These are phyloP conservation scores for Fusarium pseudograminearum DNA, from an alignment of 2,329 filamentous ascomycete species.

Conservation along the genomic window DNA sequence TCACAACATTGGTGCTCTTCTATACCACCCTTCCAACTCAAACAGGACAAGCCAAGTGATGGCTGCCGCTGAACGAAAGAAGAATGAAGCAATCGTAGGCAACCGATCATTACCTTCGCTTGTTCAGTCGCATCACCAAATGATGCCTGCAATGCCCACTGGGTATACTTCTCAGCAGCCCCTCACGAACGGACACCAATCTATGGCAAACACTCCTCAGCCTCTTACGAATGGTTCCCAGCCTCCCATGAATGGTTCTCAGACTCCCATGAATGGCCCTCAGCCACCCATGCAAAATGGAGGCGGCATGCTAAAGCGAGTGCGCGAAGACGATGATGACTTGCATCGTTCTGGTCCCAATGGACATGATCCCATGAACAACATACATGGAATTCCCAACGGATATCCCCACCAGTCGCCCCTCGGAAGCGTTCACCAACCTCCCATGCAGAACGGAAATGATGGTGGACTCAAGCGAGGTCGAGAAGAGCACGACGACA, in stretches of 20 bases:
- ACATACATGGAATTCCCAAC: slow-evolving; percentile 69
- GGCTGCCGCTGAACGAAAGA: slow-evolving; percentile 83
- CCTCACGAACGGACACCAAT: slow-evolving; percentile 25
- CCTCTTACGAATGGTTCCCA: slow-evolving; percentile 23
- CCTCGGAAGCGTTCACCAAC: slow-evolving; percentile 25
- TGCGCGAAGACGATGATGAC: slow-evolving; percentile 71
- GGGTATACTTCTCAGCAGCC: slow-evolving; percentile 24
- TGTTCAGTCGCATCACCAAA: slow-evolving; percentile 63
- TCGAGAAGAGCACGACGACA: slow-evolving; percentile 71
- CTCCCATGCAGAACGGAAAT: slow-evolving; percentile 71
- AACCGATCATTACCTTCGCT: slow-evolving; percentile 73
- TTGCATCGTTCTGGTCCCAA: slow-evolving; percentile 72
- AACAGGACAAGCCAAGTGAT: slow-evolving; percentile 86
- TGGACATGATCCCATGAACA: slow-evolving; percentile 75
- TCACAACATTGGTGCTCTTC: slow-evolving; percentile 92
- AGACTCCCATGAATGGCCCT: slow-evolving; percentile 27
- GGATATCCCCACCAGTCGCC: slow-evolving; percentile 73
- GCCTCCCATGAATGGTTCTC: slow-evolving; percentile 34
- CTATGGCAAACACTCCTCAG: slow-evolving; percentile 20
- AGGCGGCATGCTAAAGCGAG: slow-evolving; percentile 60
- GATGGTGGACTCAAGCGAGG: slow-evolving; percentile 59
- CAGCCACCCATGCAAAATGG: slow-evolving; percentile 70
- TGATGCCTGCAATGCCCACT: slow-evolving; percentile 29
- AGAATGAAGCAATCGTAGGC: slow-evolving; percentile 74
- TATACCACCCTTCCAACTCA: slow-evolving; percentile 94